Evolutionary conservation across 306 rosid species (phyloP).

Genomic region (Cicer yamashitae): DNA sequence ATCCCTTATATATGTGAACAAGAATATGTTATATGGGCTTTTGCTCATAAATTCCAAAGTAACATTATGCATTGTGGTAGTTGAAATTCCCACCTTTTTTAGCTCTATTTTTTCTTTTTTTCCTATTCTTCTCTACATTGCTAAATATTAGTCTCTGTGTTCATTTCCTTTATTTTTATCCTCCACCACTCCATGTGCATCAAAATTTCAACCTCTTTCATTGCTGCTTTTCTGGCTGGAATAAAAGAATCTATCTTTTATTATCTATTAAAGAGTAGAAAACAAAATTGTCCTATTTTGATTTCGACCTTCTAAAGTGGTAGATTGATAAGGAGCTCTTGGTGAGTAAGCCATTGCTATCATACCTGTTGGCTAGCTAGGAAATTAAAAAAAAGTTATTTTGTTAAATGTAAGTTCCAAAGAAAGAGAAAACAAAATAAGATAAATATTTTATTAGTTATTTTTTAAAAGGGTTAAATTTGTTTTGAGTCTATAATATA

Average conservation of each 20-base stretch:
- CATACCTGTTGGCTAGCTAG: no score
- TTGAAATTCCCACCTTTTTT: constrained; percentile 35
- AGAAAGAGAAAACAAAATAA: no score
- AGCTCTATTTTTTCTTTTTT: neutral
- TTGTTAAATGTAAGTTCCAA: no score
- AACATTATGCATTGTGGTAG: constrained; percentile 1
- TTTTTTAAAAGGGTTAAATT: no score
- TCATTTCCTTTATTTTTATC: constrained; percentile 15
- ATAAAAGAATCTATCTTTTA: constrained; percentile 63
- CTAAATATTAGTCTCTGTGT: neutral
- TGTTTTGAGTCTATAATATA: no score
- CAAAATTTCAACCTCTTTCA: constrained; percentile 50
- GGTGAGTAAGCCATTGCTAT: no score
- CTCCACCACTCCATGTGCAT: constrained; percentile 86
- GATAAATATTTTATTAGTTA: no score
- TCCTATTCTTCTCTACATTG: neutral
- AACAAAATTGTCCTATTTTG: no score
- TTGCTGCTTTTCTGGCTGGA: constrained; percentile 57
- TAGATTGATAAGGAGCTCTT: no score
- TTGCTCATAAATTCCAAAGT: neutral
- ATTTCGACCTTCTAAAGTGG: no score
- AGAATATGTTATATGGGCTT: neutral
- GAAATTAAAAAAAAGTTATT: no score
- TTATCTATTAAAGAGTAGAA: neutral
- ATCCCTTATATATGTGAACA: neutral